Base-by-base conservation (phyloP, 1,139 yeast species). In the Schizosaccharomyces versatilis region DNA sequence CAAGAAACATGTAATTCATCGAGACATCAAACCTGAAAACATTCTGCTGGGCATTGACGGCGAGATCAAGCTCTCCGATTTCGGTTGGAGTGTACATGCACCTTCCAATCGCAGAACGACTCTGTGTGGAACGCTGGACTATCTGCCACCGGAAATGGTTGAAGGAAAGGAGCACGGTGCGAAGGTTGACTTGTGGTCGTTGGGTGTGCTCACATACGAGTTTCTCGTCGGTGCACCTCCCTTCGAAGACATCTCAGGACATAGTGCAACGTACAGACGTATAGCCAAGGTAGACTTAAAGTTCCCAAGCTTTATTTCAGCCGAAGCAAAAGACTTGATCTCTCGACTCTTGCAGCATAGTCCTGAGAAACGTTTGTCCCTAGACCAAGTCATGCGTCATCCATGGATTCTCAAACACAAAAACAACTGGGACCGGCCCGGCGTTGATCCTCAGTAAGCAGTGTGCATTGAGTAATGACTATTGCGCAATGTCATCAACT, bases 81-180 rank as follows among this genome's bases (percentile, higher is more conserved):
- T 90, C 67, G 98, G 98, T 10, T 90, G 97, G 97, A 83, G 95
- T 57, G 94, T 88, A 0, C 81, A 73, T 59, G 75, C 77, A 1
- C 78, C 80, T 1, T 65, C 71, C 2, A 55, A 62, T 19, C 58
- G 79, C 59, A 70, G 97, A 61, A 73, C 79, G 17, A 90, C 98
- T 0, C 77, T 90, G 69, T 90, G 98, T 67, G 98, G 98, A 0
- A 90, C 98, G 0, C 71, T 90, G 47, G 98, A 90, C 66, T 90
- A 90, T 63, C 68, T 90, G 15, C 94, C 98, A 0, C 98, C 98
- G 2, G 98, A 90, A 68, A 82, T 90, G 84, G 84, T 90, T 12
- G 94, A 82, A 61, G 80, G 84, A 1, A 78, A 77, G 62, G 82
- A 79, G 41, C 94, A 90, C 63, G 93, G 84, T 62, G 74, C 73